These are phyloP conservation scores for Grigorovia jiainica DNA, from an alignment of 805 yeast species.

Conservation along the genomic window DNA sequence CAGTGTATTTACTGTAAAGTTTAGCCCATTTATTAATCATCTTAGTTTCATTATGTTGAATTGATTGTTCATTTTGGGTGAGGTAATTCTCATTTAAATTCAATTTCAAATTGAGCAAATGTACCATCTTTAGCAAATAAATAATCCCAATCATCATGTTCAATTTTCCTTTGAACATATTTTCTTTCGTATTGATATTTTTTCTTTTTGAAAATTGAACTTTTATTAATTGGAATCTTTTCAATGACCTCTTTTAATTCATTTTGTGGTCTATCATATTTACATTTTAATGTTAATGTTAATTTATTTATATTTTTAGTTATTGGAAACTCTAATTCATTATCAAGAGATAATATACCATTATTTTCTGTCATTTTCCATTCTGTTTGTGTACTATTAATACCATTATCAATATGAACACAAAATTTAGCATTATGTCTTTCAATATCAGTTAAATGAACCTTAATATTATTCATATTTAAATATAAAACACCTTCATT, in stretches of 20 bases:
- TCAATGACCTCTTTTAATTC: constrained; percentile 53
- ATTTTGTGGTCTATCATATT: constrained; percentile 38
- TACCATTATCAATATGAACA: constrained; percentile 64
- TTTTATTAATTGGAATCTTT: constrained; percentile 37
- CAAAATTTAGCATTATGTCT: constrained; percentile 41
- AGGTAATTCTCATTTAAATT: constrained; percentile 18
- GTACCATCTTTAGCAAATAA: constrained; percentile 80
- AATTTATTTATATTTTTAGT: constrained; percentile 36
- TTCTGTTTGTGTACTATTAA: constrained; percentile 64
- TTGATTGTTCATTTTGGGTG: constrained; percentile 7
- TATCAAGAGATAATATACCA: constrained; percentile 36
- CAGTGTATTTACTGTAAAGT: constrained; percentile 3
- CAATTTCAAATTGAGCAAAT: constrained; percentile 68
- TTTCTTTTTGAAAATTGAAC: constrained; percentile 26
- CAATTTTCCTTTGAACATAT: constrained; percentile 41
- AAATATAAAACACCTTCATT: constrained; percentile 45
- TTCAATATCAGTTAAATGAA: constrained; percentile 39
- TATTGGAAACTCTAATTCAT: constrained; percentile 63
- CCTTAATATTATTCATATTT: constrained; percentile 37
- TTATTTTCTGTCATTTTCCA: constrained; percentile 28
- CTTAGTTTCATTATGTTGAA: constrained; percentile 3
- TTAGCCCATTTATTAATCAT: constrained; percentile 68
- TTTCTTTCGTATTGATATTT: constrained; percentile 33
- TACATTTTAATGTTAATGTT: constrained; percentile 62
- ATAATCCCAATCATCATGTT: constrained; percentile 49